Conservation (phyloP, 1,139 yeast genomes). For the Saccharomyces hybrid region DNA sequence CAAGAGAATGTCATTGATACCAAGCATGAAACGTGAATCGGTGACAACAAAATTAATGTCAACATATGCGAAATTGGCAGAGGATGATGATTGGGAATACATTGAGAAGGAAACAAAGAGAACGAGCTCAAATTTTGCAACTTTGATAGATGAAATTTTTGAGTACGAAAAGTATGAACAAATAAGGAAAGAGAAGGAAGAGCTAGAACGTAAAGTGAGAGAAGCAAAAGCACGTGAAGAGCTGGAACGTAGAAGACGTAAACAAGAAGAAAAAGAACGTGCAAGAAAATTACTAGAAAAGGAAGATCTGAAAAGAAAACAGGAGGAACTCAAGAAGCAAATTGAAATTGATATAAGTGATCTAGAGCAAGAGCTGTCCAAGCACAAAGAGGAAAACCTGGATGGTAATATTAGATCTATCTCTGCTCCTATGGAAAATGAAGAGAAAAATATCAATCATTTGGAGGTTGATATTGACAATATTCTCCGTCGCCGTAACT, state of each 20-base stretch:
- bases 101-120: constrained; percentile 68
- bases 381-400: constrained; percentile 24
- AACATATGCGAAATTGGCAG: constrained; percentile 57
- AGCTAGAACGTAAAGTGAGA: constrained; percentile 35
- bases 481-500: constrained; percentile 32
- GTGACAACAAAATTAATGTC: constrained; percentile 58
- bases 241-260: constrained; percentile 38
- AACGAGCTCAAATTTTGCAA: constrained; percentile 71
- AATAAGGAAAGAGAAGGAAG: constrained; percentile 45
- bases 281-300: constrained; percentile 12
- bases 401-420: constrained; percentile 30
- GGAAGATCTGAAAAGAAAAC: constrained; percentile 13
- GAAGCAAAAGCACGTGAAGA: constrained; percentile 47
- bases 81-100: constrained; percentile 61
- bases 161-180: constrained; percentile 57
- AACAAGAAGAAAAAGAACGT: constrained; percentile 14
- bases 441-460: constrained; percentile 17
- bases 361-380: constrained; percentile 14
- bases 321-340: constrained; percentile 8
- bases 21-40: constrained; percentile 49
- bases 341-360: constrained; percentile 9
- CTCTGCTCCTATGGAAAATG: constrained; percentile 31
- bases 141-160: constrained; percentile 67
- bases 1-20: constrained; percentile 33
- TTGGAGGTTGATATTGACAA: constrained; percentile 16